phyloP scores from a whole-genome alignment of 176 grass and related monocot species.

The Carex parvula region DNA sequence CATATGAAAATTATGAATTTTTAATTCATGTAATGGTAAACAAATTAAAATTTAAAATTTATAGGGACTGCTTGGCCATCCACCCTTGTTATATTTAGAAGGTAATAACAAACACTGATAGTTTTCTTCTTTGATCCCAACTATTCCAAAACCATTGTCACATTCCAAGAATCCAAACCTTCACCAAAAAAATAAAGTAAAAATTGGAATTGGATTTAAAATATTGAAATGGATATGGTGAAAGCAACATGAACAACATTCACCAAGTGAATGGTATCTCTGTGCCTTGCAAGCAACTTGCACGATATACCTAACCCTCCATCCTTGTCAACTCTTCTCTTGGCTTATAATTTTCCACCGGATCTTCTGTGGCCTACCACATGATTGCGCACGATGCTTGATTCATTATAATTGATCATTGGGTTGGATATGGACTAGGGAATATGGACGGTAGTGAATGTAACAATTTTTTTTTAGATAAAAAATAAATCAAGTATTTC shows the following conservation, averaged over 20 bases:
- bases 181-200: neutral
- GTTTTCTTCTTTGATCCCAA: neutral
- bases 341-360: neutral
- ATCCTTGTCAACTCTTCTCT: constrained; percentile 11
- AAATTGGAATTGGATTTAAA: constrained; percentile 9
- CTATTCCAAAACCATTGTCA: neutral
- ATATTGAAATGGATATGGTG: neutral
- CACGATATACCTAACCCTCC: constrained; percentile 31
- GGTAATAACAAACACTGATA: neutral
- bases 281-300: constrained; percentile 33
- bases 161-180: neutral
- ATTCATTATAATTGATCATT: neutral
- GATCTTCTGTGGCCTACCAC: neutral
- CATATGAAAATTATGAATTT: too few relatives aligned
- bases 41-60: too few relatives aligned
- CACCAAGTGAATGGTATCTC: constrained; percentile 9
- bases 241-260: neutral
- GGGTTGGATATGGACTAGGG: neutral
- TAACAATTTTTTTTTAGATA: too few relatives aligned
- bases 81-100: too few relatives aligned
- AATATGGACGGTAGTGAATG: too few relatives aligned
- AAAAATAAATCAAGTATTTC: too few relatives aligned
- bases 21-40: too few relatives aligned
- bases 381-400: neutral
- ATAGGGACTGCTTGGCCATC: too few relatives aligned